Base-by-base conservation (phyloP, 352 stramenopile genomes). In the Globisporangium ultimum region DNA sequence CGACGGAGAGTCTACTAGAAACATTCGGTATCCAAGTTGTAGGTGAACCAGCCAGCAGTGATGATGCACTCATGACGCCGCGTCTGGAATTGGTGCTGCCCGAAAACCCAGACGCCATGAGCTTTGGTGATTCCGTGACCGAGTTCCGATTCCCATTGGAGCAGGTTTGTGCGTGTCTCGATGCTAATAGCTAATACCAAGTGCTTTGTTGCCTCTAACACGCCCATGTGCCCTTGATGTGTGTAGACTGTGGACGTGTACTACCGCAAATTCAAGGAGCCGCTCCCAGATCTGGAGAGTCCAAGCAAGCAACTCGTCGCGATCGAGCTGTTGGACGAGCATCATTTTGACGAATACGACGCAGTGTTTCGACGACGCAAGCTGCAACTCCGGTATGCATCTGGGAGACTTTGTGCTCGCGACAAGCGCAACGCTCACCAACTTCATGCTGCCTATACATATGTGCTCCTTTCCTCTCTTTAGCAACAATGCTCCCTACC, bases 241-340 rank as follows among this genome's bases (percentile, higher is more conserved):
- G 20, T 48, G 40, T 28, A 90, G 78, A 83, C 77, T 36, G 69
- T 71, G 11, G 64, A 91, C 28, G 66, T 91, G 47, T 89, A 88
- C 55, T 93, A 90, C 51, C 80, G 84, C 45, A 89, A 88, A 46
- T 93, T 91, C 67, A 91, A 89, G 46, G 72, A 90, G 49, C 84
- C 84, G 0, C 59, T 91, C 2, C 84, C 84, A 11, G 84, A 90
- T 42, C 72, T 72, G n/a, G 71, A 68, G 32, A 64, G 58, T n/a
- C 58, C 58, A 18, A 79, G 69, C 60, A 67, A 72, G n/a, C 63
- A 86, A 41, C 56, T 88, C 2, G 48, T 77, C 22, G 72, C 61
- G 8, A 74, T 87, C 40, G 61, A 71, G 3, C 36, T 77, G 38
- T 28, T 84, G 5, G 74, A 88, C 34, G 77, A 89, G 54, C 60